phyloP scores from a whole-genome alignment of 208 protist species.

The Entamoeba invadens region DNA sequence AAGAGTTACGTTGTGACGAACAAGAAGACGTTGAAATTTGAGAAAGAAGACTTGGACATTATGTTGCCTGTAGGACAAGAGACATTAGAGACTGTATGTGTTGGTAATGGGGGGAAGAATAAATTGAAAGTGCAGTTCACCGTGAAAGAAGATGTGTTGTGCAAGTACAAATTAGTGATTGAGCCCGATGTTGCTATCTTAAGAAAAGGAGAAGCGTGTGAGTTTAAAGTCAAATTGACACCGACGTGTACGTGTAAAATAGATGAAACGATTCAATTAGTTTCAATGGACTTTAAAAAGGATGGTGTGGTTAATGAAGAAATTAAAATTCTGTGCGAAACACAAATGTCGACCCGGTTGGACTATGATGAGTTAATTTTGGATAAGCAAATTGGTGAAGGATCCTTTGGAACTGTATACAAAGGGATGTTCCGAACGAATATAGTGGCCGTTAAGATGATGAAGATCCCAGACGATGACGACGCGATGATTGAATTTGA shows the following conservation, averaged over 20 bases:
- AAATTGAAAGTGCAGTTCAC: background rate
- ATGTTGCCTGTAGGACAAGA: background rate
- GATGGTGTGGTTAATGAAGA: background rate
- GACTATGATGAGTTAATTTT: background rate
- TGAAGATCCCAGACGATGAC: no score
- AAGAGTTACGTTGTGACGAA: background rate
- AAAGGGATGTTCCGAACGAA: background rate
- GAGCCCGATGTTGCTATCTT: background rate
- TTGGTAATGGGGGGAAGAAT: background rate
- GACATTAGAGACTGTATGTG: background rate
- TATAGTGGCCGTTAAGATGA: background rate
- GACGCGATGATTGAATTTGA: background rate
- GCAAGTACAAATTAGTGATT: background rate
- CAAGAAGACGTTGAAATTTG: background rate
- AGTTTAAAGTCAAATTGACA: background rate
- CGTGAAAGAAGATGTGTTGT: background rate
- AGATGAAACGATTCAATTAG: background rate
- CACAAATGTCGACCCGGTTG: background rate
- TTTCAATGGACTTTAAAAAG: background rate
- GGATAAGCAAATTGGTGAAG: background rate
- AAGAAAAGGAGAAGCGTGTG: background rate
- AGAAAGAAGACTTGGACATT: background rate
- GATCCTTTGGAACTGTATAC: background rate
- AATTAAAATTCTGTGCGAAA: background rate
- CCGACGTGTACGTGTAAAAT: background rate